Base-by-base conservation (phyloP, 352 stramenopile species). In the Phytophthora megakarya region DNA sequence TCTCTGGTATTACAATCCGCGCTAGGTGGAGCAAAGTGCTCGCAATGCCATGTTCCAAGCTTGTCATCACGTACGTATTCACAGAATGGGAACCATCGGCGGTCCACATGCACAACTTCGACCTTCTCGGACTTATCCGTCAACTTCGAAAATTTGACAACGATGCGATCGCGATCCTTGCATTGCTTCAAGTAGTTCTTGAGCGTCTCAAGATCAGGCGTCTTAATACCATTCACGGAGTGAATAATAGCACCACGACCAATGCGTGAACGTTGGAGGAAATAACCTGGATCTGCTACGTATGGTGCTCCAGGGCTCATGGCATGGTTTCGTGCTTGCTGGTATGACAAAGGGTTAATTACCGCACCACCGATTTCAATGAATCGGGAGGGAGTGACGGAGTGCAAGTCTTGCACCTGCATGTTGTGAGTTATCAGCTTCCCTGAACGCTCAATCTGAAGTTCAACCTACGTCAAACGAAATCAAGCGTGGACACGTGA, bases 51-150 rank as follows among this genome's bases (percentile, higher is more conserved):
- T 21, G 77, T 91, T 18, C 87, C 87, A 21, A 87, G 72, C 39
- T 76, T 81, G 55, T 96, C 87, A 46, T 96, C 81, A 13, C 87
- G 80, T 11, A 73, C 81, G 60, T 93, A 93, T 44, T 93, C 78
- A n/a, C 75, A 87, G 49, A 94, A 93, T 13, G 87, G 85, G 60
- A 97, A 97, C 92, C 92, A 98, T n/a, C 90, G 88, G 10, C 87
- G 81, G 56, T 98, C 91, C 15, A 97, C 85, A 61, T 93, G 87
- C 10, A 93, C 87, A 13, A 95, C 84, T 38, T 95, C 87, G 3
- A 95, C 81, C 48, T 90, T 89, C 43, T 93, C 84, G 2, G 84
- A 70, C 51, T 90, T 91, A 61, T 90, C 82, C 6, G 76, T 80
- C 42, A 95, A 57, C 52, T 86, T 86, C 2, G 81, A 89, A 38